A percentile compares a stretch with the other conserved stretches of the same genome.
These are phyloP conservation scores for Smittium culicis DNA, from an alignment of 371 early-diverging fungal genomes.

Conservation along the genomic window DNA sequence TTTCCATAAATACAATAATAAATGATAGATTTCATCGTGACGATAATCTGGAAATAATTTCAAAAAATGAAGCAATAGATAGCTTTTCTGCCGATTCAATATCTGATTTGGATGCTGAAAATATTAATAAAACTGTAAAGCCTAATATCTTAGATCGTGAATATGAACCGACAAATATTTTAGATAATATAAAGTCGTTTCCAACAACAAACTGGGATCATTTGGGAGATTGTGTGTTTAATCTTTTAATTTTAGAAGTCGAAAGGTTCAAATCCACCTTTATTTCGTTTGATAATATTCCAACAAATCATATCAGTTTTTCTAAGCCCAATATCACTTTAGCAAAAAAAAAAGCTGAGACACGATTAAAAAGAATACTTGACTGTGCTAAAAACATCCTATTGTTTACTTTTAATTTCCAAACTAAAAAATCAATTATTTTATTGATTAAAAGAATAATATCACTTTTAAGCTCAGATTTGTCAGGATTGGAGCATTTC, in stretches of 20 bases:
- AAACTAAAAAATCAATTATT: neutral
- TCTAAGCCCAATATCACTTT: neutral
- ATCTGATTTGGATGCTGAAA: neutral
- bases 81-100: neutral
- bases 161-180: neutral
- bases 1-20: neutral
- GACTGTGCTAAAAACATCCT: neutral
- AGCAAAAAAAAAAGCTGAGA: neutral
- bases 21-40: neutral
- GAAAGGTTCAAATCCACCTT: neutral
- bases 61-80: neutral
- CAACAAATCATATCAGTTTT: neutral
- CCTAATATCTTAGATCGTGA: neutral
- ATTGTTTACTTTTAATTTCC: neutral
- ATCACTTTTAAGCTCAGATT: neutral
- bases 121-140: neutral
- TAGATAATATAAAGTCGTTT: neutral
- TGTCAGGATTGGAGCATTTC: neutral
- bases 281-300: neutral
- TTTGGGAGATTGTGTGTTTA: neutral
- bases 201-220: neutral
- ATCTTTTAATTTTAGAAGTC: neutral
- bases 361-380: neutral
- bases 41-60: neutral
- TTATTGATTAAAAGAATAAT: neutral